Evolutionary conservation across 805 yeast species (phyloP).

Genomic region (Blastobotrys americana): DNA sequence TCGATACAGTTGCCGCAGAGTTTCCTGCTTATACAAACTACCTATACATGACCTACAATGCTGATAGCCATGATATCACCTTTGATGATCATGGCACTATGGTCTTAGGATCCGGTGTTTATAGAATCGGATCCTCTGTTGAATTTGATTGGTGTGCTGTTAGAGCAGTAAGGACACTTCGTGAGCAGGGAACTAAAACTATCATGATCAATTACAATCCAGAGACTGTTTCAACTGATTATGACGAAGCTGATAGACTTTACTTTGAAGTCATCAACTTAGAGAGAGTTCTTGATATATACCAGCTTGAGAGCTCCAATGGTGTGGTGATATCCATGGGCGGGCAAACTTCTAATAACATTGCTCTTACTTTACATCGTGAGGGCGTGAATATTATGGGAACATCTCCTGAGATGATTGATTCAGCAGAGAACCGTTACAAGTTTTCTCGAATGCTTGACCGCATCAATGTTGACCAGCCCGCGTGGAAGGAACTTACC

Average conservation of each 20-base stretch:
- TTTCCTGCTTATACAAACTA: slow-evolving; percentile 96
- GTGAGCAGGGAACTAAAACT: slow-evolving; percentile 80
- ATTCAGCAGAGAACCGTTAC: slow-evolving; percentile 95
- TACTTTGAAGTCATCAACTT: slow-evolving; percentile 92
- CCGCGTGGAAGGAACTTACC: slow-evolving; percentile 97
- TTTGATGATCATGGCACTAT: slow-evolving; percentile 90
- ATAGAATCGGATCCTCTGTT: slow-evolving; percentile 97
- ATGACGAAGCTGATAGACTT: slow-evolving; percentile 94
- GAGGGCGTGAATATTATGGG: slow-evolving; percentile 94
- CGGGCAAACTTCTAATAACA: slow-evolving; percentile 97
- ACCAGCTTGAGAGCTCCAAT: slow-evolving; percentile 78
- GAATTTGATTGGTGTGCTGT: slow-evolving; percentile 99
- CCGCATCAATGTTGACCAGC: slow-evolving; percentile 94
- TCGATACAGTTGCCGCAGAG: slow-evolving; percentile 98
- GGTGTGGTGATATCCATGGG: slow-evolving; percentile 98
- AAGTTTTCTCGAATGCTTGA: slow-evolving; percentile 97
- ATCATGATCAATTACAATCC: slow-evolving; percentile 98
- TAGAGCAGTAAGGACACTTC: slow-evolving; percentile 86
- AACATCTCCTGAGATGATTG: slow-evolving; percentile 97
- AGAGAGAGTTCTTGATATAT: slow-evolving; percentile 91
- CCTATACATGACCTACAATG: slow-evolving; percentile 90
- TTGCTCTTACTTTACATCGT: slow-evolving; percentile 86
- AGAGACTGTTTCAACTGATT: slow-evolving; percentile 97
- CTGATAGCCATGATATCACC: slow-evolving; percentile 75
- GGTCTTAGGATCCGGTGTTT: slow-evolving; percentile 97